These are phyloP conservation scores for Colletotrichum spaethianum DNA, from an alignment of 2,329 filamentous ascomycete species.

Conservation along the genomic window DNA sequence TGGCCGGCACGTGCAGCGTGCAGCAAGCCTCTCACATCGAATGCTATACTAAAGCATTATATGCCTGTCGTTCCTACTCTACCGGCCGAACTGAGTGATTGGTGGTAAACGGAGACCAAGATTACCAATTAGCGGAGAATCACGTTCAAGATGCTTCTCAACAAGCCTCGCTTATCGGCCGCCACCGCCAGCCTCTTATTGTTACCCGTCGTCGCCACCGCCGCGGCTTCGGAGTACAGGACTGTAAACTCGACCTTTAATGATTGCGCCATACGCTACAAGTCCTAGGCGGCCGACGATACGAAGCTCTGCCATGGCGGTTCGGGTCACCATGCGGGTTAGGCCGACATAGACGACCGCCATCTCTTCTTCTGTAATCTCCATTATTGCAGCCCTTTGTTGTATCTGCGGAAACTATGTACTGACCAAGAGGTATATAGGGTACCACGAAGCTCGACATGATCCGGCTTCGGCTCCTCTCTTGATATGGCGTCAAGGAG, in stretches of 20 bases:
- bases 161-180: no score
- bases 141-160: no score
- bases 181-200: no score
- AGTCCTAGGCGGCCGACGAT: conserved; percentile 24
- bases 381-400: not conserved
- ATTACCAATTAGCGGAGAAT: no score
- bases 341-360: conserved; percentile 19
- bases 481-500: conserved; percentile 71
- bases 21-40: no score
- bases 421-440: conserved; percentile 48
- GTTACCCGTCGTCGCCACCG: conserved; percentile 8
- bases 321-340: conserved; percentile 15
- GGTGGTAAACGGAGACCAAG: no score
- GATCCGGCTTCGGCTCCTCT: conserved; percentile 52
- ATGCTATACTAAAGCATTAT: no score
- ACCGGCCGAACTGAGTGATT: no score
- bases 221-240: conserved; percentile 2
- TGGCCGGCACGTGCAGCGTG: conserved; percentile 11
- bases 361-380: conserved; percentile 31
- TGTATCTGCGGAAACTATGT: no score
- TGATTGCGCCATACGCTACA: conserved; percentile 16
- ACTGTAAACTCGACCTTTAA: conserved; percentile 17
- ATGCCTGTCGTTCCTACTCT: no score
- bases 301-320: conserved; percentile 16
- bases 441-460: conserved; percentile 48